phyloP scores from a whole-genome alignment of 371 early-diverging fungal species.

The Mortierella sp. region DNA sequence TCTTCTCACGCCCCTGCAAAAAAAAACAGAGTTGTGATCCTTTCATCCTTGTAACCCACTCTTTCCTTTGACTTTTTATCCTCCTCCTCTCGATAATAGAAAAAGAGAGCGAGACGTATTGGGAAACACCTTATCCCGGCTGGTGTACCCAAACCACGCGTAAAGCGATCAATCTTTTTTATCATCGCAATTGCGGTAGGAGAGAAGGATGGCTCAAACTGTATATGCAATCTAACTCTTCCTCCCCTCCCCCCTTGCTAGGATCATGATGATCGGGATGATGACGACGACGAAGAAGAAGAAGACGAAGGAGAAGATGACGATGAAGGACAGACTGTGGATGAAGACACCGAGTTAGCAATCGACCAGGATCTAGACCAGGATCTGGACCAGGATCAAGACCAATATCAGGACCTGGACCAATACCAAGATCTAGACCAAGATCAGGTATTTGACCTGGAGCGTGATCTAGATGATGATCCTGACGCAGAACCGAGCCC shows the following conservation, averaged over 20 bases:
- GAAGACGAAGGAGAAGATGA: conserved; percentile 23
- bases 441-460: conserved; percentile 8
- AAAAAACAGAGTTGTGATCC: too few species aligned
- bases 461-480: conserved; percentile 32
- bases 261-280: not conserved
- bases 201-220: too few species aligned
- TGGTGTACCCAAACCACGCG: conserved; percentile 29
- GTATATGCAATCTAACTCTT: not conserved
- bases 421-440: conserved; percentile 7
- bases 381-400: not conserved
- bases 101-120: conserved; percentile 6
- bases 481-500: conserved; percentile 14
- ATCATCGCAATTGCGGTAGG: too few species aligned
- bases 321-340: conserved; percentile 7
- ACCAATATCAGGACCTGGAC: not conserved
- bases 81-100: conserved; percentile 8
- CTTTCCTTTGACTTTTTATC: not conserved
- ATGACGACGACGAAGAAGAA: conserved; percentile 18
- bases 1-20: too few species aligned
- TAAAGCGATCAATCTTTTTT: not conserved
- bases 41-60: too few species aligned
- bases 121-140: conserved; percentile 28
- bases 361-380: not conserved
- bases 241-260: not conserved
- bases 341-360: not conserved